phyloP scores from a whole-genome alignment of 2,329 filamentous ascomycete species.

The Zasmidium citrigriseum region DNA sequence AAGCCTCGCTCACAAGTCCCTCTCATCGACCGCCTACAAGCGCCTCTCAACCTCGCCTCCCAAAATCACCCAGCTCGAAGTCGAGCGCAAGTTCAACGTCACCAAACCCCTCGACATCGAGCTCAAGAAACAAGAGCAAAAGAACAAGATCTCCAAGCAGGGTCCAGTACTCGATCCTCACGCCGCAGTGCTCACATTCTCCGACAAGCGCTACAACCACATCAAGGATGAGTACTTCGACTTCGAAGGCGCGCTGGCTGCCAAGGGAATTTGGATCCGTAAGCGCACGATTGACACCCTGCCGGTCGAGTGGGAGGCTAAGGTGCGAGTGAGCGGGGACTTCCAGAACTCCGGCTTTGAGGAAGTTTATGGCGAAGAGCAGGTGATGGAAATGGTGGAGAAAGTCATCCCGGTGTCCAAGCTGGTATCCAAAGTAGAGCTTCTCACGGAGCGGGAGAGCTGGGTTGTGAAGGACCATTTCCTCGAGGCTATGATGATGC shows the following conservation, averaged over 20 bases:
- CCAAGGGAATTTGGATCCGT: slow-evolving; percentile 20
- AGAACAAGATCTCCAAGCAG: background rate
- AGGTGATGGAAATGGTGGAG: background rate
- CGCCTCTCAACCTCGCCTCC: background rate
- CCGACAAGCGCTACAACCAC: slow-evolving; percentile 3
- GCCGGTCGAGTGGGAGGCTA: slow-evolving; percentile 17
- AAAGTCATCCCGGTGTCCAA: background rate
- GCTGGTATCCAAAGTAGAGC: background rate
- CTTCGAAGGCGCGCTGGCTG: slow-evolving; percentile 6
- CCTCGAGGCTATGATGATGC: background rate
- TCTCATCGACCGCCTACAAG: background rate
- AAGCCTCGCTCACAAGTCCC: background rate
- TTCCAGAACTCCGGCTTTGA: slow-evolving; percentile 18
- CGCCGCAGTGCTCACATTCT: background rate
- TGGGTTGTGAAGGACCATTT: slow-evolving; percentile 7
- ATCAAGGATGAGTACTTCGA: slow-evolving; percentile 25
- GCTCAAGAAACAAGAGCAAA: background rate
- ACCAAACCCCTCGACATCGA: slow-evolving; percentile 4
- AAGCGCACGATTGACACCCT: slow-evolving; percentile 2
- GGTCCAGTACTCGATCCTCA: background rate
- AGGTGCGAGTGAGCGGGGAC: slow-evolving; percentile 17
- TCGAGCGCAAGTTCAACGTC: slow-evolving; percentile 24
- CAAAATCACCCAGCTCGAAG: slow-evolving; percentile 9
- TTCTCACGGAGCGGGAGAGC: background rate
- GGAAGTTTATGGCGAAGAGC: slow-evolving; percentile 11